A percentile compares a stretch with the other conserved stretches of the same genome.
Evolutionary conservation across 257 asterid genomes (phyloP).

Genomic region (Fraxinus anomala): DNA sequence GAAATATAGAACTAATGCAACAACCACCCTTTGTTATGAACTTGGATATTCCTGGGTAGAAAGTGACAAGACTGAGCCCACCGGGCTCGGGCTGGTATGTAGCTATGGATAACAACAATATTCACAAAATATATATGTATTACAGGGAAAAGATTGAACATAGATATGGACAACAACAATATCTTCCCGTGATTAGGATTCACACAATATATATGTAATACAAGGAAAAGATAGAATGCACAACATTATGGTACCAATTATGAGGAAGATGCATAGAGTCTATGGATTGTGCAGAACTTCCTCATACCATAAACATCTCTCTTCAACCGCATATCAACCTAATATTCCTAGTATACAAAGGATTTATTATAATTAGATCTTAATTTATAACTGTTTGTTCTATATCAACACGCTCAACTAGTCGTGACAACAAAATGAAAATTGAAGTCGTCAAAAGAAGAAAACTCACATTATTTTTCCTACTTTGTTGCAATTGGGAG

Average conservation of each 20-base stretch:
- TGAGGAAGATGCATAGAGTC: conserved; percentile 26
- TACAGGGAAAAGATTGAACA: conserved; percentile 6
- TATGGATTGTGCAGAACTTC: conserved; percentile 28
- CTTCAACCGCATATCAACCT: background rate
- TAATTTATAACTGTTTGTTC: too few species aligned
- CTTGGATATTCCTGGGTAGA: conserved; percentile 30
- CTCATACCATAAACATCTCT: background rate
- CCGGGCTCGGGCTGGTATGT: conserved; percentile 17
- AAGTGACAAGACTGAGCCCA: conserved; percentile 49
- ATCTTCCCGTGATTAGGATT: conserved; percentile 24
- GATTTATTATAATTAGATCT: too few species aligned
- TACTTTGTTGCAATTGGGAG: conserved; percentile 15
- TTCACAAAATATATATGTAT: conserved; percentile 28
- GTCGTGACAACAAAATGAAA: background rate
- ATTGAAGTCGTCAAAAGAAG: conserved; percentile 7
- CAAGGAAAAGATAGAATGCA: conserved; percentile 16
- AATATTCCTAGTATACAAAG: too few species aligned
- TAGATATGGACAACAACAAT: too few species aligned
- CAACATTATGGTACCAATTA: conserved; percentile 25
- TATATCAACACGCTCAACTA: too few species aligned
- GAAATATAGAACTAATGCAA: conserved; percentile 32
- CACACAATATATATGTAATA: conserved; percentile 27
- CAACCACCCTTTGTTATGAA: conserved; percentile 31
- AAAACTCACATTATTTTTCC: conserved; percentile 34
- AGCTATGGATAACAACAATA: background rate